These are phyloP conservation scores for Mycena rebaudengoi DNA, from an alignment of 768 basidiomycete species.

Conservation along the genomic window DNA sequence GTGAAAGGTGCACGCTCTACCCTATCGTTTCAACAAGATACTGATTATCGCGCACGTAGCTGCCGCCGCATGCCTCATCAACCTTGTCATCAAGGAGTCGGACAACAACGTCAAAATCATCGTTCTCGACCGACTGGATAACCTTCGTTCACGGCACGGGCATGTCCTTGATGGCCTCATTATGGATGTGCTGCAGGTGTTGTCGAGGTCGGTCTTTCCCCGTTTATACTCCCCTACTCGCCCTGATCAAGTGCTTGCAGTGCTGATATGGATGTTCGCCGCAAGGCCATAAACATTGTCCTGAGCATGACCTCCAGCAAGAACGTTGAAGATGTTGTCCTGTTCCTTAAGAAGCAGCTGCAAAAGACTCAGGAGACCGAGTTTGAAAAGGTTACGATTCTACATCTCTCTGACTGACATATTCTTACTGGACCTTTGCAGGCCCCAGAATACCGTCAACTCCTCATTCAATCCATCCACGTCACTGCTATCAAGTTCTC, in stretches of 20 bases:
- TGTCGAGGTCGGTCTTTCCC: constrained; percentile 66
- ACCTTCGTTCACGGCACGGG: constrained; percentile 84
- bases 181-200: constrained; percentile 94
- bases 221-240: neutral
- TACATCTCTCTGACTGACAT: neutral
- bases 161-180: constrained; percentile 89
- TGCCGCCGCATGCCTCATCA: constrained; percentile 88
- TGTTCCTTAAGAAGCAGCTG: constrained; percentile 98
- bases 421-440: constrained; percentile 36
- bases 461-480: constrained; percentile 97
- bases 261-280: constrained; percentile 95
- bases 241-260: constrained; percentile 48
- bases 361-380: constrained; percentile 91
- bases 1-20: constrained; percentile 75
- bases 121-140: constrained; percentile 90
- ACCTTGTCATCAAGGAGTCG: constrained; percentile 91
- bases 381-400: constrained; percentile 79
- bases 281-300: constrained; percentile 90
- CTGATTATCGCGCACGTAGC: constrained; percentile 55
- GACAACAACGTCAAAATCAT: constrained; percentile 99
- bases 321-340: constrained; percentile 95
- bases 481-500: constrained; percentile 96
- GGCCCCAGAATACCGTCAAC: constrained; percentile 94
- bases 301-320: constrained; percentile 92
- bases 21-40: neutral